Conservation (phyloP, 768 basidiomycete species). For the Pholiota conissans region DNA sequence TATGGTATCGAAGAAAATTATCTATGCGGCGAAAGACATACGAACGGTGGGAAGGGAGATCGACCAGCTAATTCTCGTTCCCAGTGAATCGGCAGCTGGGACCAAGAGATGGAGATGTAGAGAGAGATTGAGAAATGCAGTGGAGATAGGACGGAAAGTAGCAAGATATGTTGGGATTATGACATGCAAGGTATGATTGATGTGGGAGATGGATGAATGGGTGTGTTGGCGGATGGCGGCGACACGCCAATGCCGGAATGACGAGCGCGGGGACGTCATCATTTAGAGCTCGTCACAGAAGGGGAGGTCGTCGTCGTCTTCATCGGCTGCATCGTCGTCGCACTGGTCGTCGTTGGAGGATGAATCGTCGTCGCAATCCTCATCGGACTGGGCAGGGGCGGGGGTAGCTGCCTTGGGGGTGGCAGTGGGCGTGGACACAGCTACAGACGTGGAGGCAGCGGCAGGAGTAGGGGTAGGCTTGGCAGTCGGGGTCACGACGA, state of each 20-base stretch:
- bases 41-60: not conserved
- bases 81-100: not conserved
- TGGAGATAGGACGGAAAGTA: not conserved
- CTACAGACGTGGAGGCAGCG: slow-evolving; percentile 3
- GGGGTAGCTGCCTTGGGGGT: slow-evolving; percentile 6
- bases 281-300: slow-evolving; percentile 25
- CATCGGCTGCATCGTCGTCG: slow-evolving; percentile 2
- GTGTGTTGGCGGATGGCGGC: not conserved
- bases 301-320: slow-evolving; percentile 21
- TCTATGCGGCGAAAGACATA: not conserved
- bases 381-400: slow-evolving; percentile 4
- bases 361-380: slow-evolving; percentile 7
- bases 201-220: not conserved
- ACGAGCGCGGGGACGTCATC: not conserved
- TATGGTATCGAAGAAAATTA: too few relatives aligned
- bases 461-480: not conserved
- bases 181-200: not conserved
- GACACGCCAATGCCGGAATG: not conserved
- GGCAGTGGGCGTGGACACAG: slow-evolving; percentile 2
- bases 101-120: not conserved
- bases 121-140: not conserved
- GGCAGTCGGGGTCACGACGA: slow-evolving; percentile 5
- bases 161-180: not conserved
- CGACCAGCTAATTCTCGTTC: slow-evolving; percentile 1
- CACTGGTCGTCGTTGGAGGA: slow-evolving; percentile 5